phyloP scores from a whole-genome alignment of 192 early-diverging fungal species.

The Podochytrium sp. region DNA sequence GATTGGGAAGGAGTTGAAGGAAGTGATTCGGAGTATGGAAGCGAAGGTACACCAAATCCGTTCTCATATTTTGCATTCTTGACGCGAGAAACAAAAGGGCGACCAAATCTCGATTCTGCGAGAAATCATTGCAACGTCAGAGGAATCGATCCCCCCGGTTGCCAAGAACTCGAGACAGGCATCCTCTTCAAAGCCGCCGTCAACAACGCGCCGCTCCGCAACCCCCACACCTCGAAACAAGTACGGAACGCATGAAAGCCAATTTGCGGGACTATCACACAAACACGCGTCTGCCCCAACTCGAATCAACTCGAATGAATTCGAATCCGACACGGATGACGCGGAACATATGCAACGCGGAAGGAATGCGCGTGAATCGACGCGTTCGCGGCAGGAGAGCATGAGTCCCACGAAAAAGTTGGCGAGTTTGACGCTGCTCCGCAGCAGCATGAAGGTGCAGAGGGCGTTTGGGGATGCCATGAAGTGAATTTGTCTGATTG shows the following conservation, averaged over 20 bases:
- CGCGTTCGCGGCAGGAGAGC: background rate
- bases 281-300: background rate
- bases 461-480: constrained; percentile 34
- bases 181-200: background rate
- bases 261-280: background rate
- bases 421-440: constrained; percentile 43
- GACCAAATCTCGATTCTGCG: constrained; percentile 59
- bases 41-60: constrained; percentile 41
- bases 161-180: background rate
- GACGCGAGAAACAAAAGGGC: too few relatives aligned
- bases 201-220: background rate
- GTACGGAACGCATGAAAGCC: constrained; percentile 16
- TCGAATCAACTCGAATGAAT: background rate
- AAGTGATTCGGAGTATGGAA: constrained; percentile 56
- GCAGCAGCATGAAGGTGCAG: constrained; percentile 51
- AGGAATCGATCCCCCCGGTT: background rate
- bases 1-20: constrained; percentile 51
- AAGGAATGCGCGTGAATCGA: background rate
- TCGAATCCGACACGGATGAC: background rate
- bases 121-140: constrained; percentile 41
- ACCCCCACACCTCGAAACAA: background rate
- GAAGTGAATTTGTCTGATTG: too few relatives aligned
- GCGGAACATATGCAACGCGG: background rate
- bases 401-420: constrained; percentile 33
- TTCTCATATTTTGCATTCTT: background rate